A percentile compares a stretch with the other conserved stretches of the same genome.
phyloP scores from a whole-genome alignment of 1,139 yeast species.

The Debaryomyces singareniensis region DNA sequence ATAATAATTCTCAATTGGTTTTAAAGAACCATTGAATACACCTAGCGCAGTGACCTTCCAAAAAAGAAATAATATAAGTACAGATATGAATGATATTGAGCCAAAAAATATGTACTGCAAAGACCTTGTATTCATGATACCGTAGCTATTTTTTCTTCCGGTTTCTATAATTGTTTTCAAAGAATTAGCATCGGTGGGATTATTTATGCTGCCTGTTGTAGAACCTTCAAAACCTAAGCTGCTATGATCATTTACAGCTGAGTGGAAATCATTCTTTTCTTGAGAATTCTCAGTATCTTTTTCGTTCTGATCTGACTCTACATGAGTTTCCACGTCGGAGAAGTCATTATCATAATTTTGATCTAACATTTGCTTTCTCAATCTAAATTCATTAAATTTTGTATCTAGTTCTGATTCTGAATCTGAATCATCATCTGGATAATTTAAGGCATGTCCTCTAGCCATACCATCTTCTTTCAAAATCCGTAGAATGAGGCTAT shows the following conservation, averaged over 20 bases:
- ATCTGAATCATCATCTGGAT: slow-evolving; percentile 4
- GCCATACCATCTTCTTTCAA: slow-evolving; percentile 10
- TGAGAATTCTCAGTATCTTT: not conserved
- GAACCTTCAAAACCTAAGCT: too few species aligned
- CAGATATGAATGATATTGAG: slow-evolving; percentile 3
- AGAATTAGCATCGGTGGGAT: slow-evolving; percentile 2
- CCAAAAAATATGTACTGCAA: slow-evolving; percentile 3
- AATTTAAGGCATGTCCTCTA: too few species aligned
- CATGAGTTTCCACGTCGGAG: slow-evolving; percentile 7
- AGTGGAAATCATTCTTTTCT: not conserved
- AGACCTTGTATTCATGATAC: not conserved
- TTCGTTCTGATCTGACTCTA: slow-evolving; percentile 3
- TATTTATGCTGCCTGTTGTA: slow-evolving; percentile 1
- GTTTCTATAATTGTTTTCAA: slow-evolving; percentile 6
- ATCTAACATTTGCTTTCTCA: slow-evolving; percentile 4
- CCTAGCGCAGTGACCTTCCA: slow-evolving; percentile 2
- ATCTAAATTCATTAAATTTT: slow-evolving; percentile 11
- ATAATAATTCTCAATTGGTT: slow-evolving; percentile 6
- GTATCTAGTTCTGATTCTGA: slow-evolving; percentile 9
- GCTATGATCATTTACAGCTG: not conserved
- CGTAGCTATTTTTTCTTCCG: slow-evolving; percentile 4
- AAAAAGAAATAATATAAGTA: slow-evolving; percentile 2
- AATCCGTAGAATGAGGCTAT: slow-evolving; percentile 9
- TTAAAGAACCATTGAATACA: not conserved
- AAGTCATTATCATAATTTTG: slow-evolving; percentile 5